phyloP scores from a whole-genome alignment of 179 eudicot species.

The Gypsophila paniculata region DNA sequence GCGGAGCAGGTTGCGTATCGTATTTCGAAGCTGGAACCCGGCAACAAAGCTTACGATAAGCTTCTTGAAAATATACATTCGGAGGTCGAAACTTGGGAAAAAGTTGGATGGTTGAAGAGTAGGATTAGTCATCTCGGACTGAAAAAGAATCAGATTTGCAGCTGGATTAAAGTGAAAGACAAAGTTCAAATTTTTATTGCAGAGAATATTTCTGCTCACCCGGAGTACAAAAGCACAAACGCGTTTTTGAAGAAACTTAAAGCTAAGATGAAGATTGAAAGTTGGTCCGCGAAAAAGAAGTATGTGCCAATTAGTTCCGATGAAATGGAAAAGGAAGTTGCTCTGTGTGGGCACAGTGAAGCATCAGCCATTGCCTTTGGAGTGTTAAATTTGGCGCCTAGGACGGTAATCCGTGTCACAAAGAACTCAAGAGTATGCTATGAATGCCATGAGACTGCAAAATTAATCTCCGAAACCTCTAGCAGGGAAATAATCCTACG shows the following conservation, averaged over 20 bases:
- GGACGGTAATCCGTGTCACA: constrained; percentile 31
- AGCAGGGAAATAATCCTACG: constrained; percentile 25
- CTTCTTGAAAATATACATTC: constrained; percentile 63
- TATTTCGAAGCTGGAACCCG: constrained; percentile 54
- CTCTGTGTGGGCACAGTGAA: constrained; percentile 34
- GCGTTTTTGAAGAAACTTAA: constrained; percentile 36
- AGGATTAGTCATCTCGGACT: constrained; percentile 46
- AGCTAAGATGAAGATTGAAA: constrained; percentile 39
- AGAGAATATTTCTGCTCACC: constrained; percentile 50
- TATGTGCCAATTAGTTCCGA: constrained; percentile 11
- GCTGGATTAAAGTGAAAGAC: constrained; percentile 68
- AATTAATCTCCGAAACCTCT: constrained; percentile 26
- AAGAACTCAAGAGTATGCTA: constrained; percentile 33
- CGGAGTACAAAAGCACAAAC: constrained; percentile 48
- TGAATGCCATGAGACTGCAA: constrained; percentile 34
- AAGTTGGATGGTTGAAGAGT: constrained; percentile 50
- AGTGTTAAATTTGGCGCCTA: constrained; percentile 24
- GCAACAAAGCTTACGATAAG: constrained; percentile 46
- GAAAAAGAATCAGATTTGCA: constrained; percentile 49
- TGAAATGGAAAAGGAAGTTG: constrained; percentile 20
- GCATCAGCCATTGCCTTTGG: constrained; percentile 33
- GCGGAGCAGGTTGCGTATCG: constrained; percentile 62
- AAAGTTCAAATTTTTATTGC: constrained; percentile 63
- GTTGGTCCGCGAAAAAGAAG: constrained; percentile 10
- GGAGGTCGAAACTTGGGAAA: constrained; percentile 53